Base-by-base conservation (phyloP, 176 grass and related monocot genomes). In the Oropetium thomaeum region DNA sequence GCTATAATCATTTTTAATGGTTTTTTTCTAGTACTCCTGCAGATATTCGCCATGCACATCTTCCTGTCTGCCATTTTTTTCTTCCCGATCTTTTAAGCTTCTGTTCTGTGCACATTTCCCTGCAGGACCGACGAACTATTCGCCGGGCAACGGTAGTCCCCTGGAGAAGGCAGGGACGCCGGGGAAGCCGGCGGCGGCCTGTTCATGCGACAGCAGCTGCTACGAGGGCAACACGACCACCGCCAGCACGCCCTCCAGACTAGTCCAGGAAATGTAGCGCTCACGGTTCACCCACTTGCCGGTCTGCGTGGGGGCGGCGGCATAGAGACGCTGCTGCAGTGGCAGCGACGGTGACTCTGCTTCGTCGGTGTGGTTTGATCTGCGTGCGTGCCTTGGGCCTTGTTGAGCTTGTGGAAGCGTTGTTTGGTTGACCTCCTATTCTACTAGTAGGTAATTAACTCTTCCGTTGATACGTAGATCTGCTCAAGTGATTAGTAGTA, bases 71-170 rank as follows among this genome's bases (percentile, higher is more conserved):
- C 53, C 22, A 11, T 57, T 57, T 22, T n/a, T 57, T 5, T 27
- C 53, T 71, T 27, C 9, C 9, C 34, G 19, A 4, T 23, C 23
- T 39, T 75, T 15, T 41, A 25, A 79, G 5, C 43, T 16, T 7
- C 4, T 55, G 15, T 7, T 77, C 42, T 51, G 29, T 38, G 31
- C 31, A 0, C 31, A 1, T 52, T 0, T 34, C 5, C 11, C 49
- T 47, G 20, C 76, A 99, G 91, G 96, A 99, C n/a, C 96, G 91
- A 13, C 88, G 77, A 30, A 33, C 53, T 31, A 72, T 79, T 12
- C 72, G 84, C 84, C 82, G 3, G 79, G 86, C 77, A 59, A 82
- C 60, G 83, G 83, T 4, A 79, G 81, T 43, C 87, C 96, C 0
- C 32, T 86, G 26, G 86, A 94, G 44, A 86, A 49, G 61, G 33